Evolutionary conservation across 345 rosid genomes (phyloP).

Genomic region (Firmiana major): DNA sequence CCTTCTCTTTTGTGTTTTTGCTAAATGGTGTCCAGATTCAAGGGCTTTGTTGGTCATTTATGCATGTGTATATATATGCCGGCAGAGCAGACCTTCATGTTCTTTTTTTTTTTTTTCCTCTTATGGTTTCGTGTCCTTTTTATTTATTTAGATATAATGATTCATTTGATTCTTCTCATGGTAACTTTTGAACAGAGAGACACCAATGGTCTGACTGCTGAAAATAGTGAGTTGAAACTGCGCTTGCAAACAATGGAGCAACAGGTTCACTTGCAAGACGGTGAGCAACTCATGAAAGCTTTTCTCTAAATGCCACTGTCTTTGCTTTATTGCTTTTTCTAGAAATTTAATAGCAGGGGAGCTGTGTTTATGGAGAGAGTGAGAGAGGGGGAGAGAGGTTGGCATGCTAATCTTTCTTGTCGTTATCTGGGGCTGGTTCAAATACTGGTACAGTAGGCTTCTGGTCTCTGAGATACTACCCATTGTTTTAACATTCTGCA

Average conservation of each 20-base stretch:
- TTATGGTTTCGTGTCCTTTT: not conserved
- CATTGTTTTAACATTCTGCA: not conserved
- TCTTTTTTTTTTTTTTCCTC: not conserved
- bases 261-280: conserved; percentile 83
- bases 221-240: conserved; percentile 81
- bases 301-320: conserved; percentile 5
- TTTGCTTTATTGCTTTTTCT: not conserved
- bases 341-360: not conserved
- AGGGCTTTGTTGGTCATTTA: not conserved
- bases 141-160: not conserved
- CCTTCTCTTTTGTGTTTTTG: not conserved
- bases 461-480: not conserved
- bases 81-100: not conserved
- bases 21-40: not conserved
- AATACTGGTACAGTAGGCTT: not conserved
- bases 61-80: not conserved
- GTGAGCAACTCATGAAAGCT: conserved; percentile 38
- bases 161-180: not conserved
- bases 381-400: not conserved
- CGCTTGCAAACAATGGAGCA: conserved; percentile 89
- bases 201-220: conserved; percentile 71
- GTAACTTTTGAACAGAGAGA: conserved; percentile 52
- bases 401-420: not conserved
- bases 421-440: not conserved
- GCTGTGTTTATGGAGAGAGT: not conserved